Percentiles rank a stretch among this genome's conserved stretches.
Evolutionary conservation across 2,329 filamentous ascomycete genomes (phyloP).

Genomic region (Aspergillus ochraceoroseus): DNA sequence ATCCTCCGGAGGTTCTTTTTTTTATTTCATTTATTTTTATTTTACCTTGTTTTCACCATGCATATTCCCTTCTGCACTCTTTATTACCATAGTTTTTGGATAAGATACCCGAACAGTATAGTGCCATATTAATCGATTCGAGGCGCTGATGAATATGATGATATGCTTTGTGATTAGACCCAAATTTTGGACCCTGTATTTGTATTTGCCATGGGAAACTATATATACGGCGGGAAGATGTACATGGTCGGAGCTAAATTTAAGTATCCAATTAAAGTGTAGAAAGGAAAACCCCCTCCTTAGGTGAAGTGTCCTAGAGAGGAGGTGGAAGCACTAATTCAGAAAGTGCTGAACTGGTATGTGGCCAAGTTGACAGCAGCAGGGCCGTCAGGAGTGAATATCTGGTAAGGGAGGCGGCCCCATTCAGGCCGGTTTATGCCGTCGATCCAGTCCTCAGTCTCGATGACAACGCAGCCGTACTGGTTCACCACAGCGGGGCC

Average conservation of each 20-base stretch:
- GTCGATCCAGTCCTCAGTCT: constrained; percentile 91
- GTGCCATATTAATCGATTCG: no score
- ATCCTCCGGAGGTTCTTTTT: no score
- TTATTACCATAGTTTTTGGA: no score
- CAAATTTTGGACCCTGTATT: no score
- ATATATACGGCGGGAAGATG: constrained; percentile 4
- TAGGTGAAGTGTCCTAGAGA: background rate
- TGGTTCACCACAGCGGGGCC: constrained; percentile 48
- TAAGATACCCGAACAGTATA: no score
- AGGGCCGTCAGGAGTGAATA: constrained; percentile 39
- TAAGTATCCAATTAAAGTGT: constrained; percentile 1
- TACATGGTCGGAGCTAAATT: constrained; percentile 1
- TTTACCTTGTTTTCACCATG: no score
- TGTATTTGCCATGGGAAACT: background rate
- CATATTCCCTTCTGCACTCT: no score
- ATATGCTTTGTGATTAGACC: no score
- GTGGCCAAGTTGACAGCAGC: constrained; percentile 44
- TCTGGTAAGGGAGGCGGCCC: constrained; percentile 54
- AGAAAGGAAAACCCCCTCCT: background rate
- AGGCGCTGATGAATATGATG: no score
- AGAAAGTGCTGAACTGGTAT: constrained; percentile 44
- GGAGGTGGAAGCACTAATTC: constrained; percentile 8
- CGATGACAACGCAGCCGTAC: constrained; percentile 83
- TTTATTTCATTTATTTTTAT: no score
- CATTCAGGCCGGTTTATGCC: constrained; percentile 89